Evolutionary conservation across 208 protist genomes (phyloP).

Genomic region (Leishmania aethiopica): DNA sequence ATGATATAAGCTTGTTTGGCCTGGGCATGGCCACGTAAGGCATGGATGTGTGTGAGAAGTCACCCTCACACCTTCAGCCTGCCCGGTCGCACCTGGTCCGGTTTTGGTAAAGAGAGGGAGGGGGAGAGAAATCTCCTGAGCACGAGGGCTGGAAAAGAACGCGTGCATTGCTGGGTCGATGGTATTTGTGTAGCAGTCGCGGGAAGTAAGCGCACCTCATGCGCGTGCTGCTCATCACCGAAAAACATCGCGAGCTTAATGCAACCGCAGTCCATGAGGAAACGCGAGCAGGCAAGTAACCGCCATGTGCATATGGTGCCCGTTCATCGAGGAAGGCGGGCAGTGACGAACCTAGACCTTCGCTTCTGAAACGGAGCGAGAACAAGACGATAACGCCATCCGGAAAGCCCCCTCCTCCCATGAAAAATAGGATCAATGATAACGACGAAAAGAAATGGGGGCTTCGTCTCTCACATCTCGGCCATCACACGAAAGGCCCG

Average conservation of each 20-base stretch:
- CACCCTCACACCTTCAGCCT: not conserved
- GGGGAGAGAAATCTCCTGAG: not conserved
- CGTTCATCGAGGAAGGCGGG: not conserved
- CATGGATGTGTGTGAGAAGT: not conserved
- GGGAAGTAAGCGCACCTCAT: not conserved
- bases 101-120: not conserved
- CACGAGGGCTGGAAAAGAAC: not conserved
- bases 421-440: too few species aligned
- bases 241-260: not conserved
- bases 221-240: not conserved
- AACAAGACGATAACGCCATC: not conserved
- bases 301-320: not conserved
- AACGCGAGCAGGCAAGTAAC: not conserved
- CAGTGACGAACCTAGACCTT: not conserved
- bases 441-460: not conserved
- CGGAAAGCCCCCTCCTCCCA: not conserved
- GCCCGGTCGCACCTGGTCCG: not conserved
- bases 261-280: not conserved
- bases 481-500: not conserved
- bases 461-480: not conserved
- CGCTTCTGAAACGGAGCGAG: not conserved
- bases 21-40: not conserved
- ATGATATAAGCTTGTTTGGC: not conserved
- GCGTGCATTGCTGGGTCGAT: not conserved
- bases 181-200: not conserved